These are phyloP conservation scores for Tylopilus sp. DNA, from an alignment of 768 basidiomycete species.

Conservation along the genomic window DNA sequence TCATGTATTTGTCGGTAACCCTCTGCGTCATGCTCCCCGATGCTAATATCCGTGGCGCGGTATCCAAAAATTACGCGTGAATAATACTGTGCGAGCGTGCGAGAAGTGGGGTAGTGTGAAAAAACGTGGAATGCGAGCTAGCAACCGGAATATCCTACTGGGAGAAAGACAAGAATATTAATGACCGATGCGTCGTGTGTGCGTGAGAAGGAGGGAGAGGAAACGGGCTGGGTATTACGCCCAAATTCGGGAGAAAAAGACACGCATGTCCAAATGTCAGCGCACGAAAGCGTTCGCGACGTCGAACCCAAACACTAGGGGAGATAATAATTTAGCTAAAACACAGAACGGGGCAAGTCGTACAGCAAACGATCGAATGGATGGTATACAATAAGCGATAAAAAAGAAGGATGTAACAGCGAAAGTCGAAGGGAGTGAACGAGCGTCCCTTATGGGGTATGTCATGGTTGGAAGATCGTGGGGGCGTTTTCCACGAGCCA, in stretches of 20 bases:
- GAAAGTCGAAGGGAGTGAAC: background rate
- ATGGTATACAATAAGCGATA: conserved; percentile 29
- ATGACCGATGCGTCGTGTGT: background rate
- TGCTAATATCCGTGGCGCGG: conserved; percentile 1
- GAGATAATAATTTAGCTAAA: conserved; percentile 21
- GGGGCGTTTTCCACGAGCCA: conserved; percentile 92
- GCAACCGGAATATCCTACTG: background rate
- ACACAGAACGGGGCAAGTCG: background rate
- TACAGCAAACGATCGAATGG: conserved; percentile 15
- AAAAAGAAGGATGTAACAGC: background rate
- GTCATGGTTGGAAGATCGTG: conserved; percentile 39
- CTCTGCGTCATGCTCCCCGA: conserved; percentile 9
- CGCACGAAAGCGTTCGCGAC: conserved; percentile 1
- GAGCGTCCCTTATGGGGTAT: background rate
- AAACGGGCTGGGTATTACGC: background rate
- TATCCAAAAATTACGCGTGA: conserved; percentile 14
- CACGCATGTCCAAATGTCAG: background rate
- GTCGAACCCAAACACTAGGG: conserved; percentile 4
- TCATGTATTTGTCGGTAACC: conserved; percentile 20
- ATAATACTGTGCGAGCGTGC: background rate
- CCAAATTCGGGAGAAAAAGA: background rate
- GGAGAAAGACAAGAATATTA: background rate
- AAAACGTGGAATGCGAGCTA: background rate
- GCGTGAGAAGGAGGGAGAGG: background rate
- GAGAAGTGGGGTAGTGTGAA: background rate